Percentiles rank a stretch among this genome's conserved stretches.
Conservation (phyloP, 1,139 yeast genomes). For the Taphrina pruni region DNA sequence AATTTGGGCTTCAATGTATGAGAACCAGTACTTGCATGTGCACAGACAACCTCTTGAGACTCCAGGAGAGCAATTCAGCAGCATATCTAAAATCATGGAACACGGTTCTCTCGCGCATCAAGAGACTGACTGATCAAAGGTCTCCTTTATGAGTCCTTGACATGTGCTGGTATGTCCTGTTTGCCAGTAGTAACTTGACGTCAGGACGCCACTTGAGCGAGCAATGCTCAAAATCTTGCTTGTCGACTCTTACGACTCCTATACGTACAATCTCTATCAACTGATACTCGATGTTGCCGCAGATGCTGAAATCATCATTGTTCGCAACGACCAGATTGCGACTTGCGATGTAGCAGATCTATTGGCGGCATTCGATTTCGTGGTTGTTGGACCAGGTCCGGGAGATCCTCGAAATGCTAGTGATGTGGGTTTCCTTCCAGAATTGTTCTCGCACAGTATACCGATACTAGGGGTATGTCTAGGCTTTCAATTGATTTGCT, state of each 20-base stretch:
- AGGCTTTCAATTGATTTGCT: conserved; percentile 86
- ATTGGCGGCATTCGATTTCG: conserved; percentile 66
- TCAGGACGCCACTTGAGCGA: background rate
- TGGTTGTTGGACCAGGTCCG: conserved; percentile 96
- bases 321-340: conserved; percentile 73
- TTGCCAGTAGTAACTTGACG: background rate
- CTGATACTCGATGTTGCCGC: conserved; percentile 60
- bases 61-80: background rate
- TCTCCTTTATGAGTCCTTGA: background rate
- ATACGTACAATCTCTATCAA: conserved; percentile 78
- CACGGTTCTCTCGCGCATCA: too few species aligned
- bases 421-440: conserved; percentile 80
- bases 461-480: conserved; percentile 92
- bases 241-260: conserved; percentile 93
- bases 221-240: conserved; percentile 56
- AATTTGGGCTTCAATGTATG: too few species aligned
- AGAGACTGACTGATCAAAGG: too few species aligned
- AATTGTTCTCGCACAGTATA: conserved; percentile 56
- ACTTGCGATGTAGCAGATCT: conserved; percentile 54
- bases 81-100: background rate
- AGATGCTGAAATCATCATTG: conserved; percentile 64
- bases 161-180: background rate
- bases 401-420: conserved; percentile 72
- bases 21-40: too few species aligned
- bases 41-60: too few species aligned